phyloP scores from a whole-genome alignment of 306 rosid species.

The Argentina anserina region DNA sequence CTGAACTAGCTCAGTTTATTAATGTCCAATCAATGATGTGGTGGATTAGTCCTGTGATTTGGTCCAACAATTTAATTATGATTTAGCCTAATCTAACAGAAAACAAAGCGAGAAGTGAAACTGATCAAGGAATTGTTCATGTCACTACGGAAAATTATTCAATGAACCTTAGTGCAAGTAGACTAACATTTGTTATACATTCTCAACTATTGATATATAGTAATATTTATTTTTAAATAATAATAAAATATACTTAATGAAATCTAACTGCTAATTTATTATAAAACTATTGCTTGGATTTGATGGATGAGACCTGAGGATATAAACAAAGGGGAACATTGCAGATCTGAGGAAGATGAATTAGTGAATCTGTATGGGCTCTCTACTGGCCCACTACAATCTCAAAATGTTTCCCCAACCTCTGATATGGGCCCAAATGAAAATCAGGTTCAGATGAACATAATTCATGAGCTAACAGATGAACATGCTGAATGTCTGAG shows the following conservation, averaged over 20 bases:
- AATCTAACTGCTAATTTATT: too few species aligned
- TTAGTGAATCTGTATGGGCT: not conserved
- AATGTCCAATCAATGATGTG: not conserved
- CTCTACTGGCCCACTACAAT: not conserved
- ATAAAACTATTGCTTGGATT: not conserved
- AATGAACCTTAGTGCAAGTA: too few species aligned
- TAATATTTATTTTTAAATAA: too few species aligned
- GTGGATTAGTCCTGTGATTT: not conserved
- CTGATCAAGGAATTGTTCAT: too few species aligned
- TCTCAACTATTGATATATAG: too few species aligned
- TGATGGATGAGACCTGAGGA: not conserved
- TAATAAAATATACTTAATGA: too few species aligned
- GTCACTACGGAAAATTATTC: too few species aligned
- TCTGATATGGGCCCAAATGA: not conserved
- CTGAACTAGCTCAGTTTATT: not conserved
- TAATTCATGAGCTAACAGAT: not conserved
- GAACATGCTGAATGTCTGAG: constrained; percentile 1
- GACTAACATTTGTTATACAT: too few species aligned
- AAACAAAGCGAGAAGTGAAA: too few species aligned
- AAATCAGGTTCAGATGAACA: not conserved
- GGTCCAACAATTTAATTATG: not conserved
- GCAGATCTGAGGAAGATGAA: not conserved
- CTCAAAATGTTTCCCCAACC: not conserved
- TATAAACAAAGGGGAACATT: not conserved
- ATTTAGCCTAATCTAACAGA: not conserved